Conservation (phyloP, 306 rosid species). For the Prunus mume region DNA sequence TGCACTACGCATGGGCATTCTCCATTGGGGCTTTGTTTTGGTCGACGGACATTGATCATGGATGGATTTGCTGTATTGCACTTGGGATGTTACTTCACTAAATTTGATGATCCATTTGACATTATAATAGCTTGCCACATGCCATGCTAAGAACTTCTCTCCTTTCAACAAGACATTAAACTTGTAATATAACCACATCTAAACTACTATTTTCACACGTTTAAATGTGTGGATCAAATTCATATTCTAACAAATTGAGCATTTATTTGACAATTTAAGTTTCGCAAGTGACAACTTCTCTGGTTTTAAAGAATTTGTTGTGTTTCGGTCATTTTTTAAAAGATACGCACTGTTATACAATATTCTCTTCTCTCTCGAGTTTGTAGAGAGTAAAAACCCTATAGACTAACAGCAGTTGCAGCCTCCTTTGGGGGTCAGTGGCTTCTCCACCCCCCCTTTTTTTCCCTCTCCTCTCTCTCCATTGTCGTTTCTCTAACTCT, state of each 20-base stretch:
- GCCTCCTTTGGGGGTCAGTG: no score
- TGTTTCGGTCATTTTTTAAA: not conserved
- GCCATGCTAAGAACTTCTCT: not conserved
- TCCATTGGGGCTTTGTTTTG: not conserved
- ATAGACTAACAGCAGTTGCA: no score
- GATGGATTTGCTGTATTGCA: slow-evolving; percentile 21
- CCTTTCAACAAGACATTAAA: not conserved
- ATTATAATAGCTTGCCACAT: not conserved
- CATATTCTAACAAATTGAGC: not conserved
- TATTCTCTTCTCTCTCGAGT: no score
- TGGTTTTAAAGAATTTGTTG: not conserved
- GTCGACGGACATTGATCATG: not conserved
- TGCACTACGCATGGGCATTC: slow-evolving; percentile 10
- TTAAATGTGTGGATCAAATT: not conserved
- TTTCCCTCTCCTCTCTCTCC: no score
- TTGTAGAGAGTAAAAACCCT: no score
- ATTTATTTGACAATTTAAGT: not conserved
- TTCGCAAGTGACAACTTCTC: not conserved
- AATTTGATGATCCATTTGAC: not conserved
- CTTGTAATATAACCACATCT: not conserved
- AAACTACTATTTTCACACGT: not conserved
- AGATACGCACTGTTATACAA: no score
- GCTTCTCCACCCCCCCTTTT: no score
- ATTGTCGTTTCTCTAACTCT: no score
- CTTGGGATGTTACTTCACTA: not conserved